Percentiles rank a stretch among this genome's conserved stretches.
phyloP scores from a whole-genome alignment of 805 yeast species.

The Nakazawaea anatomiae region DNA sequence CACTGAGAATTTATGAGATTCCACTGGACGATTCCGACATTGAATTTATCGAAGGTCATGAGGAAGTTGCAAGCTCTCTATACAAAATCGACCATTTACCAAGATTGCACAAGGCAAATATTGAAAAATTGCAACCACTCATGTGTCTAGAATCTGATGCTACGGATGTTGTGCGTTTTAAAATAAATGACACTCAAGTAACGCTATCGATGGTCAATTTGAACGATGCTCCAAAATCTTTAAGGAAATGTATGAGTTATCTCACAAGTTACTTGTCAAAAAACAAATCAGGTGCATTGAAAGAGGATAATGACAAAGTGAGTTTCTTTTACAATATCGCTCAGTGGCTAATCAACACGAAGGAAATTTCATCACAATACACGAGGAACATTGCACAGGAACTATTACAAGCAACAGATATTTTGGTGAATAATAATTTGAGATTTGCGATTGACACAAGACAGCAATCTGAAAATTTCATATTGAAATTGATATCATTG shows the following conservation, averaged over 20 bases:
- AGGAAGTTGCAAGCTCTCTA: neutral
- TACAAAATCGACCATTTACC: constrained; percentile 19
- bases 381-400: neutral
- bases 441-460: neutral
- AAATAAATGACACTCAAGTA: neutral
- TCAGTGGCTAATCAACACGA: neutral
- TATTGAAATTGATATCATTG: neutral
- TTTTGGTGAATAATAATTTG: neutral
- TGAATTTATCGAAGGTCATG: neutral
- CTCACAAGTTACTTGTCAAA: neutral
- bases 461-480: neutral
- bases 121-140: neutral
- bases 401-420: neutral
- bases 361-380: neutral
- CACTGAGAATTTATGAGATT: neutral
- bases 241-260: neutral
- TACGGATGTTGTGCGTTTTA: neutral
- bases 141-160: neutral
- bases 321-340: neutral
- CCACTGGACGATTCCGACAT: neutral
- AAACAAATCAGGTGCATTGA: neutral
- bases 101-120: neutral
- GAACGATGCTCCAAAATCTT: neutral
- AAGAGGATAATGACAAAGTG: neutral
- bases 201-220: neutral